These are phyloP conservation scores for Achaetomium macrosporum DNA, from an alignment of 2,329 filamentous ascomycete species.

Conservation along the genomic window DNA sequence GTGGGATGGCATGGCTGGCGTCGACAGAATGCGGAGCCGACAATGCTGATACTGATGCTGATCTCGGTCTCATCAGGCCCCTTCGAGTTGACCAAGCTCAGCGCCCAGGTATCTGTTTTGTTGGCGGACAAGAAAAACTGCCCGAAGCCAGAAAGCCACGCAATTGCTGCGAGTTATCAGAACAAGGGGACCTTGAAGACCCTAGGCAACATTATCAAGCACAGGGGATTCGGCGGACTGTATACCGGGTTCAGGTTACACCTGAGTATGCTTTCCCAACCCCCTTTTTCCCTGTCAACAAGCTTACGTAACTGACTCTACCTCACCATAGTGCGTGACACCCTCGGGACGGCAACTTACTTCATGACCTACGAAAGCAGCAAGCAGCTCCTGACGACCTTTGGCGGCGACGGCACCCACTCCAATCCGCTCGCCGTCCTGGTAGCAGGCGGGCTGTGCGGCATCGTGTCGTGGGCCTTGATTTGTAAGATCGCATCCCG, in stretches of 20 bases:
- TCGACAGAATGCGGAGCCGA: background rate
- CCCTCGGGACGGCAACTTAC: slow-evolving; percentile 76
- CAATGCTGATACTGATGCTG: background rate
- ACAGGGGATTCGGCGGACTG: slow-evolving; percentile 65
- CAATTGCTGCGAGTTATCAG: slow-evolving; percentile 63
- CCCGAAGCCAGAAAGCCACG: slow-evolving; percentile 45
- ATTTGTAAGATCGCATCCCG: slow-evolving; percentile 50
- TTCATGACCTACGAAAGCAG: slow-evolving; percentile 86
- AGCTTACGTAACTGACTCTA: background rate
- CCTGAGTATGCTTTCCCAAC: slow-evolving; percentile 51
- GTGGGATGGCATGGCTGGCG: background rate
- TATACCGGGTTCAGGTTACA: slow-evolving; percentile 79
- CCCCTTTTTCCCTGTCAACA: background rate
- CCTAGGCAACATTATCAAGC: slow-evolving; percentile 68
- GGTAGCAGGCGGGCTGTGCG: slow-evolving; percentile 72
- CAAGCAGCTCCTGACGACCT: slow-evolving; percentile 74
- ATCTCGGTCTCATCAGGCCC: slow-evolving; percentile 47
- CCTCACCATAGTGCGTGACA: slow-evolving; percentile 61
- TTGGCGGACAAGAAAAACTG: slow-evolving; percentile 55
- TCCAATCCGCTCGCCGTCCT: slow-evolving; percentile 75
- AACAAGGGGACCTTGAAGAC: slow-evolving; percentile 73
- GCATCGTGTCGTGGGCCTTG: slow-evolving; percentile 75
- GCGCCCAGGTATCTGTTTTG: slow-evolving; percentile 76
- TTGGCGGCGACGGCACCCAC: slow-evolving; percentile 64
- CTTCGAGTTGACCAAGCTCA: slow-evolving; percentile 85